Base-by-base conservation (phyloP, 768 basidiomycete genomes). In the Cyclocybe cylindracea region DNA sequence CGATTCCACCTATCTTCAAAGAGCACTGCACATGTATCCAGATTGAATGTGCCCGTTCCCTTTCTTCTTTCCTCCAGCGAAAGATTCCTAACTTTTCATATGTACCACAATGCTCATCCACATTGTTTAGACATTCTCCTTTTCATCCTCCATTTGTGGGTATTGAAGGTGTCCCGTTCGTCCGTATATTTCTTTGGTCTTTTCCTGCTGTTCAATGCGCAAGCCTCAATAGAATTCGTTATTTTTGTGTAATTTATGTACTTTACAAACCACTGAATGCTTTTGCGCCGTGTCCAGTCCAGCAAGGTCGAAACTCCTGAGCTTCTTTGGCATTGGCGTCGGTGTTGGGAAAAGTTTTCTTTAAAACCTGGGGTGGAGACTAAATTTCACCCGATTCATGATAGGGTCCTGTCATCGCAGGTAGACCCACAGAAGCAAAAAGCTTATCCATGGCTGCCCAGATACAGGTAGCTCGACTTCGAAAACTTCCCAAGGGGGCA, bases 1-100 rank as follows among this genome's bases (percentile, higher is more conserved):
- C 53, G 82, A 87, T 55, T 56, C 72, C 10, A 76, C 79, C 24
- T 77, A 70, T 53, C 69, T 91, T 39, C 76, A 81, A 40, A 75
- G 53, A 32, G 61, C 60, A 44, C 43, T 66, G 19, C 60, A 53
- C 5, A 36, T 62, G 44, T 61, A 62, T 38, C 49, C 55, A n/a
- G 55, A 57, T 24, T 62, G 47, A 60, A 53, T n/a, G 18, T 18
- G 39, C 32, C 16, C 35, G 8, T 32, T 33, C 11, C 31, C 37
- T 42, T 31, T 43, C 11, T 36, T 38, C 39, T 39, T 24, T 48
- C 13, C 46, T 48, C 19, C 24, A 24, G 24, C 24, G 24, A 24
- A 24, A 24, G 24, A n/a, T 36, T 37, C 13, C 36, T 37, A 36
- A 14, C 35, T 38, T 14, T 24, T 44, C 32, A 39, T 34, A 34